Evolutionary conservation across 2,329 filamentous ascomycete genomes (phyloP).

Genomic region (Penicillium paneum): DNA sequence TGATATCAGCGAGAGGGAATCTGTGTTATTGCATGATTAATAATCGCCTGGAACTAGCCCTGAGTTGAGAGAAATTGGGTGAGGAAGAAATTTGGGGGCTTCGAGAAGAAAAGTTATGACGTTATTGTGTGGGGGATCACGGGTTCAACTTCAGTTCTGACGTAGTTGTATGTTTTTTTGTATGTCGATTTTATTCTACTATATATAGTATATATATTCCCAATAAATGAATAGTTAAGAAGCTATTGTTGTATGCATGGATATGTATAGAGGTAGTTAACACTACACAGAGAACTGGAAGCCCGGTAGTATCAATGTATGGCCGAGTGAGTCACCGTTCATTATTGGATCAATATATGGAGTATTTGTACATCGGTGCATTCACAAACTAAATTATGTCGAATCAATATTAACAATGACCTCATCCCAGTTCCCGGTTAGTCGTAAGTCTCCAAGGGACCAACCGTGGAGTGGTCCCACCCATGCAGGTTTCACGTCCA

Average conservation of each 20-base stretch:
- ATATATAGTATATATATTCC: background rate
- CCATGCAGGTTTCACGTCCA: conserved; percentile 9
- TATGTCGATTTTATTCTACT: background rate
- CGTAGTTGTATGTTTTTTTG: background rate
- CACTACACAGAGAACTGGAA: background rate
- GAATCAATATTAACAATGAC: background rate
- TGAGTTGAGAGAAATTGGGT: conserved; percentile 8
- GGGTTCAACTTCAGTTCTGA: conserved; percentile 17
- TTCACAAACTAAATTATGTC: background rate
- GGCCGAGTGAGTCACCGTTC: background rate
- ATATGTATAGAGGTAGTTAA: background rate
- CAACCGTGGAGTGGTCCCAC: conserved; percentile 5
- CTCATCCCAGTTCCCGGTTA: background rate
- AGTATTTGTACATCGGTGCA: background rate
- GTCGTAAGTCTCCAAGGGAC: background rate
- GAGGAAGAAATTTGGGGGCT: conserved; percentile 17
- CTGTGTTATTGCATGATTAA: conserved; percentile 21
- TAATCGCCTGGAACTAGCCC: conserved; percentile 7
- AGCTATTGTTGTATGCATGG: background rate
- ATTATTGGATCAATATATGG: background rate
- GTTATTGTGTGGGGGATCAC: conserved; percentile 29
- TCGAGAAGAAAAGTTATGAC: conserved; percentile 24
- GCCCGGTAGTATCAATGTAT: background rate
- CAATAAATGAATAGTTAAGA: no score
- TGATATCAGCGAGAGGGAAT: conserved; percentile 13